phyloP scores from a whole-genome alignment of 2,329 filamentous ascomycete genomes.

The Ophiocordyceps unilateralis region DNA sequence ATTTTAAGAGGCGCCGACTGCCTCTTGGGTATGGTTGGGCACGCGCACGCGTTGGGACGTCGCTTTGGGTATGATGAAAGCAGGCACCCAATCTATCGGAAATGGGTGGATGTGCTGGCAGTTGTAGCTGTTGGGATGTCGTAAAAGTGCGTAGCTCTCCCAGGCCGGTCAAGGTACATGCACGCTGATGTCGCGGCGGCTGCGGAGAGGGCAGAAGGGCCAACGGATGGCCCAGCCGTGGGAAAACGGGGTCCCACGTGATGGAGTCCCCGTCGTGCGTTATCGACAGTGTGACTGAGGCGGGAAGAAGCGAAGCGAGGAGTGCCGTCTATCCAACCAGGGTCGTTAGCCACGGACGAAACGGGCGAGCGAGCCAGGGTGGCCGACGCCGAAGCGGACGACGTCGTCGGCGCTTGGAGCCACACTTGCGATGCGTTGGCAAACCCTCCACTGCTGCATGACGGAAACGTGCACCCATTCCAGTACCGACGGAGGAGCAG shows the following conservation, averaged over 20 bases:
- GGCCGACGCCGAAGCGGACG: constrained; percentile 5
- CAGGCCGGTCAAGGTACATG: constrained; percentile 39
- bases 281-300: constrained; percentile 2
- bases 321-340: constrained; percentile 17
- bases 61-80: constrained; percentile 24
- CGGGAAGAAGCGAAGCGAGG: constrained; percentile 5
- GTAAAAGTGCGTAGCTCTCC: constrained; percentile 29
- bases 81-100: constrained; percentile 36
- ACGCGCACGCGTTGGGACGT: constrained; percentile 19
- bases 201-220: constrained; percentile 14
- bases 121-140: constrained; percentile 17
- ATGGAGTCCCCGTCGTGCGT: constrained; percentile 7
- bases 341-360: constrained; percentile 11
- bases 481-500: constrained; percentile 1
- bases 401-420: constrained; percentile 9
- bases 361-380: constrained; percentile 8
- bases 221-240: constrained; percentile 15
- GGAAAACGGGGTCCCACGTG: constrained; percentile 25
- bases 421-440: constrained; percentile 21
- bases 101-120: constrained; percentile 47
- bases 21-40: constrained; percentile 25
- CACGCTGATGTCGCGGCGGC: constrained; percentile 29
- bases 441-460: constrained; percentile 31
- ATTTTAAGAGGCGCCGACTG: constrained; percentile 13
- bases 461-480: constrained; percentile 32